These are phyloP conservation scores for Lunasporangiospora selenospora DNA, from an alignment of 192 early-diverging fungal genomes.

Conservation along the genomic window DNA sequence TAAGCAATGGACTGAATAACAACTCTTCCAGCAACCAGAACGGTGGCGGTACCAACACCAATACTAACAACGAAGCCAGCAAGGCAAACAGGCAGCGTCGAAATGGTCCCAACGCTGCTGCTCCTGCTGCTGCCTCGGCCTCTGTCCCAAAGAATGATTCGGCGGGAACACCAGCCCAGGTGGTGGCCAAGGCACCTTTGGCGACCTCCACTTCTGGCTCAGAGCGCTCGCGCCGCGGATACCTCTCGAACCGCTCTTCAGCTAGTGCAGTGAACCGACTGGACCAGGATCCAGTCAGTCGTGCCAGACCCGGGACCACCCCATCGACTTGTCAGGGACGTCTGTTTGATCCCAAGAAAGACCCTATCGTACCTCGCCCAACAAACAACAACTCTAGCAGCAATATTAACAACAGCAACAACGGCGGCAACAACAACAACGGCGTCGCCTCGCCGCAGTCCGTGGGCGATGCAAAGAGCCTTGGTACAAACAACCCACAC, in stretches of 20 bases:
- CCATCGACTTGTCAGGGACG: conserved; percentile 8
- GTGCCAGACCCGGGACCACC: conserved; percentile 6
- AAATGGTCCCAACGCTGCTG: conserved; percentile 1
- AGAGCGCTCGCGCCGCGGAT: conserved; percentile 4
- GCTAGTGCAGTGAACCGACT: conserved; percentile 8
- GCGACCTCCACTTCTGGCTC: not conserved
- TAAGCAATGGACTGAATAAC: conserved; percentile 29
- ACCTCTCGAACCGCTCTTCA: conserved; percentile 7
- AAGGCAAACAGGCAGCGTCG: too few species aligned
- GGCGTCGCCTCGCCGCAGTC: not conserved
- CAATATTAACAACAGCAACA: too few species aligned
- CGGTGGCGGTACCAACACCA: not conserved
- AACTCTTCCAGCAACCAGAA: too few species aligned
- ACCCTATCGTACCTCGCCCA: too few species aligned
- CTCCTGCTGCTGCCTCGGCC: not conserved
- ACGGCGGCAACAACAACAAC: too few species aligned
- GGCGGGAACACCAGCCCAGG: not conserved
- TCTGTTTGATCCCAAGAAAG: conserved; percentile 39
- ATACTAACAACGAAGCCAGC: too few species aligned
- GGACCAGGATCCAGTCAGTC: conserved; percentile 12
- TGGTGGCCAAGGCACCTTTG: not conserved
- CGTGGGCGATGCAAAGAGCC: conserved; percentile 11
- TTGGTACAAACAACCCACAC: not conserved
- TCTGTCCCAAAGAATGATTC: not conserved
- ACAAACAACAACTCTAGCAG: too few species aligned